phyloP scores from a whole-genome alignment of 164 flowering plant genomes.

The Cinnamomum micranthum region DNA sequence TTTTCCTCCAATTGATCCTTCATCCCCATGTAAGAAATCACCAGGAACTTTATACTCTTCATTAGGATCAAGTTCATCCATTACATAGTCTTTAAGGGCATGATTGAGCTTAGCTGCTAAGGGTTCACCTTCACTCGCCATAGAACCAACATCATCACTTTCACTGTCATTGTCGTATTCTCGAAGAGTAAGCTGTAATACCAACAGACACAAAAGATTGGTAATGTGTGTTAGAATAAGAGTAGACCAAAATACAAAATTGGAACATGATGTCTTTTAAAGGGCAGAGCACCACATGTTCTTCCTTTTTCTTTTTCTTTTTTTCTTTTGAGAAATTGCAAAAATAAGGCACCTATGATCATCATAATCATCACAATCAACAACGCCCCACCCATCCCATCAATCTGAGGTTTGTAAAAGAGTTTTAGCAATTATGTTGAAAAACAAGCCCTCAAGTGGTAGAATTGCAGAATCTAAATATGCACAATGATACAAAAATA shows the following conservation, averaged over 20 bases:
- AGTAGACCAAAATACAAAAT: not conserved
- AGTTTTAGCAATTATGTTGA: no score
- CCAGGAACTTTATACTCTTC: conserved; percentile 56
- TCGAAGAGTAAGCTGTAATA: conserved; percentile 57
- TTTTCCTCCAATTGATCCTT: conserved; percentile 25
- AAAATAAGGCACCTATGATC: no score
- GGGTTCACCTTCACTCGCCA: conserved; percentile 42
- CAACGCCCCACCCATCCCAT: no score
- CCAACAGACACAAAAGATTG: not conserved
- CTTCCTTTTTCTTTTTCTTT: no score
- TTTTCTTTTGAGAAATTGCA: no score
- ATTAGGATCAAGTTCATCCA: conserved; percentile 44
- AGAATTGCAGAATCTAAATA: no score
- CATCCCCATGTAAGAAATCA: conserved; percentile 39
- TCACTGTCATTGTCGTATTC: conserved; percentile 66
- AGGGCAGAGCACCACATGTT: not conserved
- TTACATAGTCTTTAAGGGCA: conserved; percentile 34
- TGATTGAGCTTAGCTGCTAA: conserved; percentile 56
- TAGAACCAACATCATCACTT: conserved; percentile 32
- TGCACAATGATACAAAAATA: no score
- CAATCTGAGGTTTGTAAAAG: no score
- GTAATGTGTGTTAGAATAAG: not conserved
- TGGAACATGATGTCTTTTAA: not conserved
- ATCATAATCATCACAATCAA: no score
- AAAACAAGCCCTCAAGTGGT: no score